Evolutionary conservation across 306 rosid species (phyloP).

Genomic region (cucumber (Cucumis sativus)): DNA sequence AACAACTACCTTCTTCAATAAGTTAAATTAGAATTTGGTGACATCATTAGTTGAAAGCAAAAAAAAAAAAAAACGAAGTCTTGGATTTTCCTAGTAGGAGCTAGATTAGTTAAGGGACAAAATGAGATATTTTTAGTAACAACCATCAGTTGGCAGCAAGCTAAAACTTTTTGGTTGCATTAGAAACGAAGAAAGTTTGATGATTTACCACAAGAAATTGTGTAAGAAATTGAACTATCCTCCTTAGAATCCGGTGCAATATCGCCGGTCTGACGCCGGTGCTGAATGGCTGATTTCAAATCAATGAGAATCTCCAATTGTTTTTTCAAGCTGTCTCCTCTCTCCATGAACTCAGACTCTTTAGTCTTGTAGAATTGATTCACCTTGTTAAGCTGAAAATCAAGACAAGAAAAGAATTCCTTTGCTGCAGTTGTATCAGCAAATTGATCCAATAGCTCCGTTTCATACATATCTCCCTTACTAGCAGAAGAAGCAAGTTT

Average conservation of each 20-base stretch:
- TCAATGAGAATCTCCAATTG: constrained; percentile 73
- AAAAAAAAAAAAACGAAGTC: background rate
- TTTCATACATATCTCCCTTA: constrained; percentile 78
- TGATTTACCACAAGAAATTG: constrained; percentile 60
- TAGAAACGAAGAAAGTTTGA: background rate
- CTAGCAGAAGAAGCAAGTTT: constrained; percentile 71
- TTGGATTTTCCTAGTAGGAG: background rate
- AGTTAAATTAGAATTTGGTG: background rate
- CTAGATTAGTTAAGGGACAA: background rate
- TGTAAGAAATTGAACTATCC: constrained; percentile 65
- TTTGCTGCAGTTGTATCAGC: constrained; percentile 66
- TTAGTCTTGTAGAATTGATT: constrained; percentile 63
- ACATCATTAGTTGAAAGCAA: background rate
- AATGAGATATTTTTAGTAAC: background rate
- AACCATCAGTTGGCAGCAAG: background rate
- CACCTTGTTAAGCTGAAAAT: constrained; percentile 80
- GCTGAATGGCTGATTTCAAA: constrained; percentile 47
- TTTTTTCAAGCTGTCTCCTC: constrained; percentile 75
- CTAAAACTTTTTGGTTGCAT: background rate
- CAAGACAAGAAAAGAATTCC: constrained; percentile 77
- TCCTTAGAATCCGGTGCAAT: constrained; percentile 45
- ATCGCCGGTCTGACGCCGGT: constrained; percentile 25
- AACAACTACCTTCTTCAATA: background rate
- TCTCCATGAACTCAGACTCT: constrained; percentile 72
- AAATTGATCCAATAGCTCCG: constrained; percentile 75